phyloP scores from a whole-genome alignment of 2,329 filamentous ascomycete species.

The Paecilomyces dactylethromorphus region DNA sequence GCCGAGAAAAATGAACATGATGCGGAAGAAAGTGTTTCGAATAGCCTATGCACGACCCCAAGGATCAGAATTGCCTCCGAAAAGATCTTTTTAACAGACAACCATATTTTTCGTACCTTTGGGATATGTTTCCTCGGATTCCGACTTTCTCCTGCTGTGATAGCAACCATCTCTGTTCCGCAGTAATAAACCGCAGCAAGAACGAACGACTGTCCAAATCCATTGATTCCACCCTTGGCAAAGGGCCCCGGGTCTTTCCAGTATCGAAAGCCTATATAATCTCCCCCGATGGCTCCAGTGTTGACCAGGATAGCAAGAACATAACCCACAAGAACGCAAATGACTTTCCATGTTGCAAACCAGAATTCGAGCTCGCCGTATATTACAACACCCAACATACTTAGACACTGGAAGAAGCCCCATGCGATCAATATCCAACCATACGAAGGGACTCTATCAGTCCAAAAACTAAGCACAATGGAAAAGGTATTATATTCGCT shows the following conservation, averaged over 20 bases:
- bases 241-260: constrained; percentile 18
- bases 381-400: constrained; percentile 25
- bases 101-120: too few relatives aligned
- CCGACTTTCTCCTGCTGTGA: constrained; percentile 40
- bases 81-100: too few relatives aligned
- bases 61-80: too few relatives aligned
- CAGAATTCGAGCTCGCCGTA: constrained; percentile 43
- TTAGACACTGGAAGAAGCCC: too few relatives aligned
- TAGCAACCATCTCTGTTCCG: constrained; percentile 31
- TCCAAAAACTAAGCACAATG: too few relatives aligned
- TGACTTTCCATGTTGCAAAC: constrained; percentile 26
- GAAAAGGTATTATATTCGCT: too few relatives aligned
- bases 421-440: too few relatives aligned
- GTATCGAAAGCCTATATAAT: constrained; percentile 29
- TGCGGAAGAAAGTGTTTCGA: constrained; percentile 68
- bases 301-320: constrained; percentile 28
- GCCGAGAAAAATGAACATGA: constrained; percentile 52
- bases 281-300: constrained; percentile 27
- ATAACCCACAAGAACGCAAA: constrained; percentile 25
- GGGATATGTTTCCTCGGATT: constrained; percentile 67
- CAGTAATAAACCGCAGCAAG: constrained; percentile 31
- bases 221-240: constrained; percentile 10
- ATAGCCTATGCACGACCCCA: constrained; percentile 67
- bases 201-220: constrained; percentile 30
- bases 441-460: too few relatives aligned